Conservation (phyloP, 2,329 filamentous ascomycete genomes). For the Drechslerella stenobrocha region DNA sequence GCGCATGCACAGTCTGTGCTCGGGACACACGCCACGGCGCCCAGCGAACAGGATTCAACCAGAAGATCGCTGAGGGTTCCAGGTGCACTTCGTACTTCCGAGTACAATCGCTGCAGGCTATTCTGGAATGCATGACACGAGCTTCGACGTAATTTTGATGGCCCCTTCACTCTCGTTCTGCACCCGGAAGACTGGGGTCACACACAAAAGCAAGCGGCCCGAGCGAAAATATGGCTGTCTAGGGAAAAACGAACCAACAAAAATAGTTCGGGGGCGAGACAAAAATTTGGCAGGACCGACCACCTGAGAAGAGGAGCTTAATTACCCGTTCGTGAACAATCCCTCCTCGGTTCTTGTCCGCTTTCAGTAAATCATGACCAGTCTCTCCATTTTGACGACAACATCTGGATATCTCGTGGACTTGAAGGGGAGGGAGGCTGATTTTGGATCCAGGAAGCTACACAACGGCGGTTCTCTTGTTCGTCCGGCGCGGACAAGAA, state of each 20-base stretch:
- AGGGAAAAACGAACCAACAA: slow-evolving; percentile 20
- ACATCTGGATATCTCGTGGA: slow-evolving; percentile 46
- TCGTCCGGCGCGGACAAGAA: slow-evolving; percentile 46
- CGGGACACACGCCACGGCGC: slow-evolving; percentile 35
- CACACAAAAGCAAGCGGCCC: slow-evolving; percentile 34
- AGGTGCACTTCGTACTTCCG: background rate
- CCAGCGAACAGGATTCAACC: slow-evolving; percentile 8
- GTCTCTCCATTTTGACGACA: slow-evolving; percentile 44
- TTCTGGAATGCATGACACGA: slow-evolving; percentile 23
- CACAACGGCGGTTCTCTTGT: slow-evolving; percentile 14
- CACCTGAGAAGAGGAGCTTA: slow-evolving; percentile 45
- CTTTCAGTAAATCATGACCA: slow-evolving; percentile 47
- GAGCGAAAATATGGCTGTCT: slow-evolving; percentile 47
- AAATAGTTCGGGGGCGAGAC: slow-evolving; percentile 2
- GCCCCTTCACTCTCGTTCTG: slow-evolving; percentile 6
- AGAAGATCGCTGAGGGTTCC: background rate
- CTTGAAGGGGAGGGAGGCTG: slow-evolving; percentile 49
- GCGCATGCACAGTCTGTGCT: background rate
- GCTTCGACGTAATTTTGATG: slow-evolving; percentile 24
- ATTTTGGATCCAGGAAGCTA: slow-evolving; percentile 16
- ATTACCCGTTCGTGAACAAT: slow-evolving; percentile 49
- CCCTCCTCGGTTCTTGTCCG: slow-evolving; percentile 46
- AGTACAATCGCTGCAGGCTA: slow-evolving; percentile 30
- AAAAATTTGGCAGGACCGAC: slow-evolving; percentile 20
- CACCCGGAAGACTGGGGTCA: background rate